These are phyloP conservation scores for Dryas integrifolia DNA, from an alignment of 331 rosid species.

Conservation along the genomic window DNA sequence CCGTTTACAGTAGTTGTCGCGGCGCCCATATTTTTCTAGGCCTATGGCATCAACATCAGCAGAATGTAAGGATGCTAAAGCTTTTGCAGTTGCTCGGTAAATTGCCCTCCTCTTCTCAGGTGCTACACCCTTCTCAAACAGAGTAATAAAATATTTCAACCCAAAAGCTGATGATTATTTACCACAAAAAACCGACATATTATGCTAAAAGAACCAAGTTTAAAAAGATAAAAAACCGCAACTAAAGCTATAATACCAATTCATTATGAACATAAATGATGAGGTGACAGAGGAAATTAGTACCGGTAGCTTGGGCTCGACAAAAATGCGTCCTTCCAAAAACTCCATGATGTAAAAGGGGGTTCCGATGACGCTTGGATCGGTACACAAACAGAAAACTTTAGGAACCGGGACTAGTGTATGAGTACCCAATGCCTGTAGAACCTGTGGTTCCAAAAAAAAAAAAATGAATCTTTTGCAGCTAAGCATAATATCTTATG, in stretches of 20 bases:
- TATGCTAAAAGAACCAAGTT: background rate
- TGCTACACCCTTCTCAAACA: slow-evolving; percentile 53
- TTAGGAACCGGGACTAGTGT: slow-evolving; percentile 83
- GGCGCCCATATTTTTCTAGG: slow-evolving; percentile 76
- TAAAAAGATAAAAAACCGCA: background rate
- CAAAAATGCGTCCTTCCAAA: slow-evolving; percentile 81
- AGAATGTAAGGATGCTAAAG: slow-evolving; percentile 74
- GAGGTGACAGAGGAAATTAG: background rate
- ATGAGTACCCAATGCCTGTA: slow-evolving; percentile 62
- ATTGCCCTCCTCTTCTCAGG: slow-evolving; percentile 64
- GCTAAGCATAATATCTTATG: background rate
- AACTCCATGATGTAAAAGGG: slow-evolving; percentile 90
- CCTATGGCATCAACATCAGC: slow-evolving; percentile 70
- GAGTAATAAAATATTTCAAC: slow-evolving; percentile 23
- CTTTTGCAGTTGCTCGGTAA: slow-evolving; percentile 57
- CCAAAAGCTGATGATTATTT: slow-evolving; percentile 10
- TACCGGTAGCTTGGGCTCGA: slow-evolving; percentile 81
- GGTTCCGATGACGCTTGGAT: slow-evolving; percentile 71
- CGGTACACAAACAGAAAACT: slow-evolving; percentile 78
- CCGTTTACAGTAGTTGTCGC: slow-evolving; percentile 72
- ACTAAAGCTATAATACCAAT: background rate
- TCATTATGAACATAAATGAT: background rate
- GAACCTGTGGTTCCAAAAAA: slow-evolving; percentile 50
- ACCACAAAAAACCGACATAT: background rate
- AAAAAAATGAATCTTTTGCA: background rate